phyloP scores from a whole-genome alignment of 352 stramenopile genomes.

The Phytophthora ohioensis region DNA sequence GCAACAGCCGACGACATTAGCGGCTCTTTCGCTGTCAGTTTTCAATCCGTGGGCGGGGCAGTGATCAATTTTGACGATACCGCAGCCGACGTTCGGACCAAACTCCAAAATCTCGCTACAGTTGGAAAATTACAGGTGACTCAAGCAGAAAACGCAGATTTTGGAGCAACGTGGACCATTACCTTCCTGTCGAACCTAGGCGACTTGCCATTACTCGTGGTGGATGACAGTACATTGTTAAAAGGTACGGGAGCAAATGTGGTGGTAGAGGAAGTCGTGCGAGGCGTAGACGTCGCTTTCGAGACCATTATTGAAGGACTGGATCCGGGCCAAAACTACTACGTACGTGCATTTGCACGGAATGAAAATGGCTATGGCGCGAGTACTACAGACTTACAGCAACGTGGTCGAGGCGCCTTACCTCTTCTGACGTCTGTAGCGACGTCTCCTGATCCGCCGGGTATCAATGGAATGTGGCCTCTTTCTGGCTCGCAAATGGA shows the following conservation, averaged over 20 bases:
- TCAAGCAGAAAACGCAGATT: conserved; percentile 45
- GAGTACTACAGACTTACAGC: conserved; percentile 69
- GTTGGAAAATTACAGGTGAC: conserved; percentile 75
- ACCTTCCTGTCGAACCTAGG: conserved; percentile 79
- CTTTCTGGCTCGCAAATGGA: conserved; percentile 68
- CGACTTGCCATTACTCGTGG: conserved; percentile 62
- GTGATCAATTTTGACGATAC: conserved; percentile 80
- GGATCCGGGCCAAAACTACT: conserved; percentile 56
- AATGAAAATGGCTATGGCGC: conserved; percentile 77
- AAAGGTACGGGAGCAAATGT: conserved; percentile 56
- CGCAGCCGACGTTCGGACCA: conserved; percentile 72
- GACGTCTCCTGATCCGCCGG: conserved; percentile 44
- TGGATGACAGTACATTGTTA: conserved; percentile 44
- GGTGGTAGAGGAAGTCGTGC: conserved; percentile 57
- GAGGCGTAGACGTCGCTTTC: conserved; percentile 68
- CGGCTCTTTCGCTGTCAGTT: conserved; percentile 75
- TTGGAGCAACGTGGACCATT: conserved; percentile 72
- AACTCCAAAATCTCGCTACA: conserved; percentile 72
- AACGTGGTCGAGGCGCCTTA: conserved; percentile 59
- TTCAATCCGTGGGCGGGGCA: conserved; percentile 61
- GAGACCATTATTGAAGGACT: conserved; percentile 71
- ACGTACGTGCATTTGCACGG: conserved; percentile 66
- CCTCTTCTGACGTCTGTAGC: conserved; percentile 53
- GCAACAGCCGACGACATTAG: conserved; percentile 53
- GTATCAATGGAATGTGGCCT: conserved; percentile 53